A percentile compares a stretch with the other conserved stretches of the same genome.
Conservation (phyloP, 345 rosid species). For the Orychophragmus violaceus region DNA sequence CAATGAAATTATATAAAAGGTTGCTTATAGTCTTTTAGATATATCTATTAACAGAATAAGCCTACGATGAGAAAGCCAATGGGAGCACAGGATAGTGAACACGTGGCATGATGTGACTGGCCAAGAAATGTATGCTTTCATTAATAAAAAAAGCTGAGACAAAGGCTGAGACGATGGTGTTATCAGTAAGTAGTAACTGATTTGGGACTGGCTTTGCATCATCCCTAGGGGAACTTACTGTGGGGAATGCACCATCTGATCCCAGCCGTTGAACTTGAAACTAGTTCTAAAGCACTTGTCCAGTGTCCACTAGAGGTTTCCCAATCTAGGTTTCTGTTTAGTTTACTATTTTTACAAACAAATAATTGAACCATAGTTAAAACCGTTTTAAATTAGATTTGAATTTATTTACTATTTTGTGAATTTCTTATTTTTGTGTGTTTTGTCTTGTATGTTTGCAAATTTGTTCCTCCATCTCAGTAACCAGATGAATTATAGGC, state of each 20-base stretch:
- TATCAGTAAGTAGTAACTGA: slow-evolving; percentile 18
- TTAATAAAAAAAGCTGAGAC: slow-evolving; percentile 27
- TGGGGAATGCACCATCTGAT: slow-evolving; percentile 16
- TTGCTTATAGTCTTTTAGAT: too few relatives aligned
- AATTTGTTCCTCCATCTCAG: background rate
- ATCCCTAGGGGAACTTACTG: slow-evolving; percentile 22
- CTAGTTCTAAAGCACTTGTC: background rate
- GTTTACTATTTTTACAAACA: background rate
- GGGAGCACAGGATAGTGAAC: slow-evolving; percentile 5
- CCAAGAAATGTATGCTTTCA: slow-evolving; percentile 6
- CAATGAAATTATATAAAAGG: too few relatives aligned
- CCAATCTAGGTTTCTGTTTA: slow-evolving; percentile 7
- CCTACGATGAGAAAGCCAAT: too few relatives aligned
- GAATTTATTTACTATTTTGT: background rate
- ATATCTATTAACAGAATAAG: too few relatives aligned
- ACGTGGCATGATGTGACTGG: slow-evolving; percentile 11
- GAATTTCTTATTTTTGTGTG: background rate
- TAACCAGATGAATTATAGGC: background rate
- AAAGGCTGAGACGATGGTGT: slow-evolving; percentile 30
- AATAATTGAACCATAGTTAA: background rate
- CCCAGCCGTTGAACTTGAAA: slow-evolving; percentile 21
- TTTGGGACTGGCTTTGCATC: slow-evolving; percentile 22
- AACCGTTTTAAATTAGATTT: background rate
- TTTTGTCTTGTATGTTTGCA: background rate
- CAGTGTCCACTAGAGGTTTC: slow-evolving; percentile 12